phyloP scores from a whole-genome alignment of 345 rosid species.

The Moricandia moricandioides region DNA sequence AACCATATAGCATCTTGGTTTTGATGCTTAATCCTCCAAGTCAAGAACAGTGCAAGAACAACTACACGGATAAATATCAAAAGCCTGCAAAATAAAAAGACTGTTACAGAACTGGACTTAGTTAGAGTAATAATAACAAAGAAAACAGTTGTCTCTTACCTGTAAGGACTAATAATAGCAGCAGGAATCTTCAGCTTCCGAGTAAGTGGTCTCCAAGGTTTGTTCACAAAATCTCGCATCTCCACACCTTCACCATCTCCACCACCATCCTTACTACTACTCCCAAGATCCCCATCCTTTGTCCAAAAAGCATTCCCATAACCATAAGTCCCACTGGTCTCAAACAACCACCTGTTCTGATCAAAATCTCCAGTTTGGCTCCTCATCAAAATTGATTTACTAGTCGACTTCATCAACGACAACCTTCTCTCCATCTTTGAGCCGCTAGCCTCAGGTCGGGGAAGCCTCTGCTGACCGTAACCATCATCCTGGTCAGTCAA shows the following conservation, averaged over 20 bases:
- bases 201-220: conserved; percentile 97
- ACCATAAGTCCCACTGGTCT: conserved; percentile 88
- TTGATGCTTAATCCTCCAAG: conserved; percentile 66
- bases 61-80: conserved; percentile 68
- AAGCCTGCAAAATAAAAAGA: conserved; percentile 52
- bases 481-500: conserved; percentile 52
- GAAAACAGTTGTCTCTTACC: conserved; percentile 37
- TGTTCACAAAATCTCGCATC: conserved; percentile 69
- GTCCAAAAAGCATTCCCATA: conserved; percentile 95
- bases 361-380: conserved; percentile 96
- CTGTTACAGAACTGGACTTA: background rate
- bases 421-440: conserved; percentile 90
- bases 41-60: conserved; percentile 71
- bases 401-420: conserved; percentile 85
- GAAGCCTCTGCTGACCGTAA: conserved; percentile 51
- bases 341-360: conserved; percentile 91
- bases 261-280: conserved; percentile 54
- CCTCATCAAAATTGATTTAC: conserved; percentile 74
- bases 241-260: conserved; percentile 57
- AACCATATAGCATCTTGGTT: conserved; percentile 83
- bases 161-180: conserved; percentile 85
- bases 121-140: background rate
- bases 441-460: conserved; percentile 51
- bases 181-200: conserved; percentile 93
- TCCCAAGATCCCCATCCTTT: conserved; percentile 73